Evolutionary conservation across 202 grass and related monocot genomes (phyloP).

Genomic region (Zizania palustris): DNA sequence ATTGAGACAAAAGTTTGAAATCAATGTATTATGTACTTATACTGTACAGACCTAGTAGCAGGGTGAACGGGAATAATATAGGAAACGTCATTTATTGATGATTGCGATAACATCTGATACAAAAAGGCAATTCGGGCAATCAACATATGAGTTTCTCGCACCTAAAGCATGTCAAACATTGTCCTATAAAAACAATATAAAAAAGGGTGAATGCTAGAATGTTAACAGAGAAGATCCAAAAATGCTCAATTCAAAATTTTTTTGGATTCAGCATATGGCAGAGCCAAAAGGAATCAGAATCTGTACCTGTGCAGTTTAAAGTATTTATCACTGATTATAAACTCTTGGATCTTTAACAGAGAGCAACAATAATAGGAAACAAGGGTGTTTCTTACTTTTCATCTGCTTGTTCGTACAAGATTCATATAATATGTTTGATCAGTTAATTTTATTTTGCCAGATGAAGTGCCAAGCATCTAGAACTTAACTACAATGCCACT

Average conservation of each 20-base stretch:
- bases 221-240: conserved; percentile 28
- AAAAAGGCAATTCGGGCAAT: conserved; percentile 61
- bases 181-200: conserved; percentile 50
- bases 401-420: background rate
- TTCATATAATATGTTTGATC: background rate
- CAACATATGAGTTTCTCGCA: conserved; percentile 74
- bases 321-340: conserved; percentile 30
- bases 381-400: conserved; percentile 7
- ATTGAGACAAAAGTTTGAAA: conserved; percentile 40
- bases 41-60: conserved; percentile 70
- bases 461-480: too few species aligned
- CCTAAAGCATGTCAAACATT: conserved; percentile 88
- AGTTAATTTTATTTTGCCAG: background rate
- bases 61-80: conserved; percentile 71
- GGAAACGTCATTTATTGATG: conserved; percentile 51
- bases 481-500: background rate
- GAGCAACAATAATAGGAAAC: conserved; percentile 41
- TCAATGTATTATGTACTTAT: conserved; percentile 37
- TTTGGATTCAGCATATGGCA: conserved; percentile 25
- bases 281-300: conserved; percentile 19
- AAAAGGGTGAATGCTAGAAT: conserved; percentile 6
- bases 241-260: conserved; percentile 25
- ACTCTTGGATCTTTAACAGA: background rate
- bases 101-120: conserved; percentile 64
- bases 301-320: conserved; percentile 41